Evolutionary conservation across 2,329 filamentous ascomycete genomes (phyloP).

Genomic region (Byssoonygena ceratinophila): DNA sequence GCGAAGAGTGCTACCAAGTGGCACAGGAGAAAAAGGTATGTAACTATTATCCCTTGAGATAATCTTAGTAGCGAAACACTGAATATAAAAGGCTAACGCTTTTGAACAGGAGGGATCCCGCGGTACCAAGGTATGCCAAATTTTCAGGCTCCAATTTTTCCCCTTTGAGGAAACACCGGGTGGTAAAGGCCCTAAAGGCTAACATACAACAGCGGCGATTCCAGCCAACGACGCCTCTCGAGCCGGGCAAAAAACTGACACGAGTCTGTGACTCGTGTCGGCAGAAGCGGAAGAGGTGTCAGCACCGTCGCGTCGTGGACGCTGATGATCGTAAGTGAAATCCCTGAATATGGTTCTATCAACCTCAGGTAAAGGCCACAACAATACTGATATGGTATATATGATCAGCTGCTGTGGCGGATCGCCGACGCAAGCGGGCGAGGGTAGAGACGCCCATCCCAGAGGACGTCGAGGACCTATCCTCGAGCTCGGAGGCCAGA

Average conservation of each 20-base stretch:
- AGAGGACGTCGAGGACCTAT: conserved; percentile 3
- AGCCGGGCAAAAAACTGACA: conserved; percentile 19
- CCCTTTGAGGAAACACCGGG: too few species aligned
- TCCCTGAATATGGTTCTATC: neutral
- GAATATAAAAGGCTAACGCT: neutral
- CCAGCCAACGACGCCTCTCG: conserved; percentile 18
- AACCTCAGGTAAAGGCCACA: neutral
- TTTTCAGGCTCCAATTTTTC: neutral
- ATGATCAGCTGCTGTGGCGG: conserved; percentile 8
- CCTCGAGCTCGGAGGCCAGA: neutral
- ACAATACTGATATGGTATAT: neutral
- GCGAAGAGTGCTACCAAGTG: conserved; percentile 16
- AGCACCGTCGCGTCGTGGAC: conserved; percentile 19
- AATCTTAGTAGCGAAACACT: neutral
- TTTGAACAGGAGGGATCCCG: conserved; percentile 2
- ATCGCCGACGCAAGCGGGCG: conserved; percentile 14
- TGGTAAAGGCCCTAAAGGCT: too few species aligned
- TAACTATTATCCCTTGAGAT: neutral
- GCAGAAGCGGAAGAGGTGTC: conserved; percentile 19
- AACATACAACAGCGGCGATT: conserved; percentile 16
- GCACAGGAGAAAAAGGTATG: conserved; percentile 18
- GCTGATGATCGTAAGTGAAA: conserved; percentile 18
- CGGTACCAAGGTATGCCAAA: conserved; percentile 13
- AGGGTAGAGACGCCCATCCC: conserved; percentile 3
- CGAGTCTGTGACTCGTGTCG: conserved; percentile 19